Evolutionary conservation across 306 rosid genomes (phyloP), one percentile per base, ranked within the genome.

Genomic region (Pueraria montana): DNA sequence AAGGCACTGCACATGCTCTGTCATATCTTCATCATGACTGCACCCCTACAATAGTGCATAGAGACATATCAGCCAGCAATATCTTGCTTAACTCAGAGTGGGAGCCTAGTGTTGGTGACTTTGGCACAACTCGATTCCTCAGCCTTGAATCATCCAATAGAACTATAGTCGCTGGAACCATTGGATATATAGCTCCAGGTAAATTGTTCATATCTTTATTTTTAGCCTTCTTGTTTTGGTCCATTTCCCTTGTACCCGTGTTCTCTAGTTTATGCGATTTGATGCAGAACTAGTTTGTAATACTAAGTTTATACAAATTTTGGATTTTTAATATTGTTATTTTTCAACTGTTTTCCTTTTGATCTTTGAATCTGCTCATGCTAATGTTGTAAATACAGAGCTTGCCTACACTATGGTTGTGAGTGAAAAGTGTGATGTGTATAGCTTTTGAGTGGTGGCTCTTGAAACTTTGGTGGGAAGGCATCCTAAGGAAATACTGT

Each of bases 91-190:
- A 58, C 34, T 21, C 64, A 11, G 36, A 64, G 8, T 58, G 34
- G 64, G 64, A 58, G 17, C 34, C 64, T 1, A 58, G 2, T 40
- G 69, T 82, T 18, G 12, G 59, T 0, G 80, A 82, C 26, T 82
- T 74, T 52, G 85, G 85, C 2, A 64, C 30, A 0, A 14, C 80
- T 0, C 36, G n/a, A 59, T 59, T 81, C 24, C 80, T 81, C 11
- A 3, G 18, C 10, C 26, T 18, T 8, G 75, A 81, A 62, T 81
- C 80, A 36, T 81, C 80, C 24, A 81, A 73, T 38, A 34, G 0
- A 50, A 63, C 85, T 14, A 36, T 82, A 7, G 85, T 74, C 13
- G 85, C 50, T n/a, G 70, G 85, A 82, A 82, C 85, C n/a, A 64
- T 64, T 18, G 80, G 85, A 12, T 74, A 74, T 27, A 74, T 64